Conservation (phyloP, 2,329 filamentous ascomycete genomes). For the Fusarium burgessii region DNA sequence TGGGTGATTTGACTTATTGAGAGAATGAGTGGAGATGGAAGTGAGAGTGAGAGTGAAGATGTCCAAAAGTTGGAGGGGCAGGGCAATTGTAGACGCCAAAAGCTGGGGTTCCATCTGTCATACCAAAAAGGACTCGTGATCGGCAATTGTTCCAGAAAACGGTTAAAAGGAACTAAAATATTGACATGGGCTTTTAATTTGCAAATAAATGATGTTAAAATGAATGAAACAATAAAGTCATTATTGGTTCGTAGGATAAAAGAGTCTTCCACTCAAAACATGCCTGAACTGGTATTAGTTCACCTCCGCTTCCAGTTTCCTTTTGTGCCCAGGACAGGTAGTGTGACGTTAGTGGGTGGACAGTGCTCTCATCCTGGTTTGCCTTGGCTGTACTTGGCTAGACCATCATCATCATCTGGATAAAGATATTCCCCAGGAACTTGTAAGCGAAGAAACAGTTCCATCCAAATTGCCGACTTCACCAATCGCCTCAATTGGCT, state of each 20-base stretch:
- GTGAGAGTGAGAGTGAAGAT: neutral
- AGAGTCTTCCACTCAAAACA: slow-evolving; percentile 1
- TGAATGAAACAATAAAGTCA: neutral
- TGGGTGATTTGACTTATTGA: neutral
- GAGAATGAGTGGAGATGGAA: slow-evolving; percentile 7
- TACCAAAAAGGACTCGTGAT: neutral
- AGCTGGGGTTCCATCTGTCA: neutral
- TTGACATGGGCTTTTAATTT: neutral
- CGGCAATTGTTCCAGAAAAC: neutral
- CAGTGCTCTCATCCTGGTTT: neutral
- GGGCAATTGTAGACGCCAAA: slow-evolving; percentile 19
- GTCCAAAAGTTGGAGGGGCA: slow-evolving; percentile 5
- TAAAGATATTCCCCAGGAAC: neutral
- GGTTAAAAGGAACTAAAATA: neutral
- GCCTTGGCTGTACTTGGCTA: slow-evolving; percentile 1
- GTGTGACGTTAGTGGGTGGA: neutral
- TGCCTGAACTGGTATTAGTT: slow-evolving; percentile 3
- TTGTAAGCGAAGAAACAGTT: neutral
- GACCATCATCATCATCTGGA: neutral
- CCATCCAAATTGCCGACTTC: neutral
- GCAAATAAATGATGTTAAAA: neutral
- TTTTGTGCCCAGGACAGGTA: neutral
- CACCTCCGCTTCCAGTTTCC: slow-evolving; percentile 23
- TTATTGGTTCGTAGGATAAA: neutral
- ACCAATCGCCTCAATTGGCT: slow-evolving; percentile 1